Evolutionary conservation across 495 filamentous ascomycete genomes (phyloP).

Genomic region (Penicillium flavigenum): DNA sequence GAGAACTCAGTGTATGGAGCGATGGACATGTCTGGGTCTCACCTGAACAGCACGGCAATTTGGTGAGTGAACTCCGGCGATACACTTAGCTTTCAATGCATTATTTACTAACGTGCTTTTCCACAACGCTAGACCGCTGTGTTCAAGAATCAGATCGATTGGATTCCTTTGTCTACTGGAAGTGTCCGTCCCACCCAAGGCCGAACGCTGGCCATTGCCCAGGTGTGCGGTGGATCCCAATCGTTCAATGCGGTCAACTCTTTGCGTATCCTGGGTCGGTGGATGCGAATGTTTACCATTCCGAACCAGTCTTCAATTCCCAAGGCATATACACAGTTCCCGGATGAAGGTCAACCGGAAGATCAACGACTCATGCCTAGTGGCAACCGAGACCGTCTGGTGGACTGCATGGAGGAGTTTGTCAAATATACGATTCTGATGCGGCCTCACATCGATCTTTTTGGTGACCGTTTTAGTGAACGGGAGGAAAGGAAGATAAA

Average conservation of each 20-base stretch:
- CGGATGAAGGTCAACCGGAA: slow-evolving; percentile 51
- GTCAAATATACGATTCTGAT: slow-evolving; percentile 71
- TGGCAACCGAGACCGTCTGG: slow-evolving; percentile 63
- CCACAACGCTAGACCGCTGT: slow-evolving; percentile 53
- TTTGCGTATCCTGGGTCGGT: slow-evolving; percentile 65
- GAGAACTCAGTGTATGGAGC: slow-evolving; percentile 63
- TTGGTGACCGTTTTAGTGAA: slow-evolving; percentile 67
- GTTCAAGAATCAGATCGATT: slow-evolving; percentile 77
- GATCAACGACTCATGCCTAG: slow-evolving; percentile 58
- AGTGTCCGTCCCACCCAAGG: slow-evolving; percentile 69
- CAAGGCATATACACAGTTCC: slow-evolving; percentile 64
- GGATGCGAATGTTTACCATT: slow-evolving; percentile 79
- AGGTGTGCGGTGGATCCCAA: slow-evolving; percentile 67
- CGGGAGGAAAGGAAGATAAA: slow-evolving; percentile 35
- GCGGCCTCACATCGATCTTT: slow-evolving; percentile 59
- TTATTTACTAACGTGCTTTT: slow-evolving; percentile 1
- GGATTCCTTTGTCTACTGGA: slow-evolving; percentile 65
- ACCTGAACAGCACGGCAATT: slow-evolving; percentile 69
- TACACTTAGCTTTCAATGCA: neutral
- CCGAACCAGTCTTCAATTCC: slow-evolving; percentile 69
- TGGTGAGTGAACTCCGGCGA: slow-evolving; percentile 39
- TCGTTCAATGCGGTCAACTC: slow-evolving; percentile 76
- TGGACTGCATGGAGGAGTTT: slow-evolving; percentile 79
- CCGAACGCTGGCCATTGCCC: slow-evolving; percentile 62
- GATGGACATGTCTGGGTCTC: slow-evolving; percentile 70